Evolutionary conservation across 306 rosid species (phyloP).

Genomic region (Vigna trinervia): DNA sequence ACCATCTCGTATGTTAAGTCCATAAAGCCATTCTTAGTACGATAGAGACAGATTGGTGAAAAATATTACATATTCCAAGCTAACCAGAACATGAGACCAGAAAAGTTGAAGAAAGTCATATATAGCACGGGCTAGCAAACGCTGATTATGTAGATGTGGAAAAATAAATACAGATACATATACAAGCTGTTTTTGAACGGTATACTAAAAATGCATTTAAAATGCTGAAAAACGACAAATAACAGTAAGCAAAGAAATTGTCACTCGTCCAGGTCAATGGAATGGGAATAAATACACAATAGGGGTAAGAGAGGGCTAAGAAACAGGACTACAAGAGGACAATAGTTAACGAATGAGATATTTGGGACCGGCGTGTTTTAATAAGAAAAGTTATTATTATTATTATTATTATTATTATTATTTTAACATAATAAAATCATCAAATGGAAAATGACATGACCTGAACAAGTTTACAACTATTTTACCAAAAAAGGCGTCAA

Average conservation of each 20-base stretch:
- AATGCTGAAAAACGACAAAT: constrained; percentile 14
- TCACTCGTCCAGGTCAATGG: constrained; percentile 31
- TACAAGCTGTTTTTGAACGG: not conserved
- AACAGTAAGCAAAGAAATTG: constrained; percentile 14
- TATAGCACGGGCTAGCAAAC: not conserved
- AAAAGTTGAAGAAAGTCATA: constrained; percentile 23
- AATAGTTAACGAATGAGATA: not conserved
- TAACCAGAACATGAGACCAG: not conserved
- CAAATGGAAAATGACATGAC: constrained; percentile 40
- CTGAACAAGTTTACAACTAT: constrained; percentile 13
- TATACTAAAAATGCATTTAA: constrained; percentile 23
- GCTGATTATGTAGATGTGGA: not conserved
- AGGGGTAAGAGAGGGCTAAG: constrained; percentile 33
- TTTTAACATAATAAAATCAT: not conserved
- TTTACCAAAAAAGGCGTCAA: not conserved
- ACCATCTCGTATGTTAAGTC: constrained; percentile 26
- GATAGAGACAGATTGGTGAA: not conserved
- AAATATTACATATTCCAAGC: constrained; percentile 20
- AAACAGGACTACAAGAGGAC: constrained; percentile 30
- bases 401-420: not conserved
- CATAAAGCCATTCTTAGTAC: not conserved
- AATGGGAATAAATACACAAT: constrained; percentile 31
- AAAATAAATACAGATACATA: not conserved
- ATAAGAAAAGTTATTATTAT: constrained; percentile 2
- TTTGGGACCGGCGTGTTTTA: not conserved